These are phyloP conservation scores for Colletotrichum orchidophilum DNA, from an alignment of 2,329 filamentous ascomycete species.

Conservation along the genomic window DNA sequence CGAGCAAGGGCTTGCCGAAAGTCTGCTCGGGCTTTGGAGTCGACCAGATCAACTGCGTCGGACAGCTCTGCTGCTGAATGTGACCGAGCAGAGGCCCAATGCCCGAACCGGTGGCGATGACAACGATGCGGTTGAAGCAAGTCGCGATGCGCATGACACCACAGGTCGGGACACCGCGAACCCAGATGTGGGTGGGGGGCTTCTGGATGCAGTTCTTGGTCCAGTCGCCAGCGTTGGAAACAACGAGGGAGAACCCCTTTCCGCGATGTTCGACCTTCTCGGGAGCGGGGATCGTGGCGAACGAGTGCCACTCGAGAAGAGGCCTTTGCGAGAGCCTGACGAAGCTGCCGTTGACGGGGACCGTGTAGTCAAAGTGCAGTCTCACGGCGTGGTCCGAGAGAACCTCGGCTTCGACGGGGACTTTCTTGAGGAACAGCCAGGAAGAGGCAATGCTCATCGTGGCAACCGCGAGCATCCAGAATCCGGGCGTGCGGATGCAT, in stretches of 20 bases:
- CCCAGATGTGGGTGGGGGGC: slow-evolving; percentile 71
- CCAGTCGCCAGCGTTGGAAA: slow-evolving; percentile 84
- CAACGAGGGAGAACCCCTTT: slow-evolving; percentile 71
- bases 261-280: neutral
- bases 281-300: slow-evolving; percentile 75
- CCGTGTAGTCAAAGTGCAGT: slow-evolving; percentile 73
- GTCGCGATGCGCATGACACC: slow-evolving; percentile 75
- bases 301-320: slow-evolving; percentile 78
- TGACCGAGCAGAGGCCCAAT: slow-evolving; percentile 74
- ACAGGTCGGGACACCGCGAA: slow-evolving; percentile 71
- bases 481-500: slow-evolving; percentile 51
- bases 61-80: slow-evolving; percentile 59
- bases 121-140: slow-evolving; percentile 71
- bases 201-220: slow-evolving; percentile 70
- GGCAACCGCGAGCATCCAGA: slow-evolving; percentile 75
- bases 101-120: slow-evolving; percentile 78
- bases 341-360: slow-evolving; percentile 54
- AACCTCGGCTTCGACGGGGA: slow-evolving; percentile 70
- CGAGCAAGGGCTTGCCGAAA: slow-evolving; percentile 67
- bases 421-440: slow-evolving; percentile 77
- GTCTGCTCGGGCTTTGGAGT: slow-evolving; percentile 69
- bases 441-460: slow-evolving; percentile 75
- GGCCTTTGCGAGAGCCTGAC: slow-evolving; percentile 70
- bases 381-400: slow-evolving; percentile 79
- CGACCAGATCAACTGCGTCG: slow-evolving; percentile 74